These are phyloP conservation scores for Potentilla sterilis DNA, from an alignment of 306 rosid species.

Conservation along the genomic window DNA sequence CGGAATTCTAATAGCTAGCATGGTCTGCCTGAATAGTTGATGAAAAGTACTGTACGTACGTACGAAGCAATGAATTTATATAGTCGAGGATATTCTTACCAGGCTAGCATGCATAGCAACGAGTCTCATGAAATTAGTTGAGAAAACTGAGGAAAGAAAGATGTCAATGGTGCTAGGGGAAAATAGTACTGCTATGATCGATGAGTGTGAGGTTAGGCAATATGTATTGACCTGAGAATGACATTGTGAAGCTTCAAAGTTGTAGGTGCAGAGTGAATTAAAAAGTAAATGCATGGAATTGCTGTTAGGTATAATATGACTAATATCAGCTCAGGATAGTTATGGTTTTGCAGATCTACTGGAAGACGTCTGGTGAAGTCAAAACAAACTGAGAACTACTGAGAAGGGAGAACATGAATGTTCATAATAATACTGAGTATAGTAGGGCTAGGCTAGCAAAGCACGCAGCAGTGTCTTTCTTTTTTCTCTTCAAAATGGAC, in stretches of 20 bases:
- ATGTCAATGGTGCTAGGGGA: too few relatives aligned
- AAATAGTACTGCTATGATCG: neutral
- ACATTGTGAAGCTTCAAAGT: neutral
- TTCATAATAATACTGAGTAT: neutral
- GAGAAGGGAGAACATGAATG: neutral
- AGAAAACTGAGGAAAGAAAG: too few relatives aligned
- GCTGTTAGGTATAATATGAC: neutral
- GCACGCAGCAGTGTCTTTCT: neutral
- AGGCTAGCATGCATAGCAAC: too few relatives aligned
- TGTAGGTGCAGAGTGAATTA: neutral
- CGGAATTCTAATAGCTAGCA: neutral
- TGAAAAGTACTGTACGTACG: too few relatives aligned
- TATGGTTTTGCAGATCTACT: slow-evolving; percentile 1
- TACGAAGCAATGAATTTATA: too few relatives aligned
- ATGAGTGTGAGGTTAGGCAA: neutral
- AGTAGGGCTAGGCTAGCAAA: neutral
- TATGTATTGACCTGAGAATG: neutral
- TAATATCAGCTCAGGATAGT: neutral
- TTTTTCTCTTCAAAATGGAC: neutral
- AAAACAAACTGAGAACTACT: neutral
- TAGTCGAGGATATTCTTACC: too few relatives aligned
- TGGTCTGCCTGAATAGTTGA: neutral
- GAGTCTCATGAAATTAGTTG: too few relatives aligned
- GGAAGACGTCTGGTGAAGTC: neutral
- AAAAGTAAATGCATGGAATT: neutral